Percentiles rank a stretch among this genome's conserved stretches.
These are phyloP conservation scores for Beauveria bassiana DNA, from an alignment of 2,329 filamentous ascomycete genomes.

Conservation along the genomic window DNA sequence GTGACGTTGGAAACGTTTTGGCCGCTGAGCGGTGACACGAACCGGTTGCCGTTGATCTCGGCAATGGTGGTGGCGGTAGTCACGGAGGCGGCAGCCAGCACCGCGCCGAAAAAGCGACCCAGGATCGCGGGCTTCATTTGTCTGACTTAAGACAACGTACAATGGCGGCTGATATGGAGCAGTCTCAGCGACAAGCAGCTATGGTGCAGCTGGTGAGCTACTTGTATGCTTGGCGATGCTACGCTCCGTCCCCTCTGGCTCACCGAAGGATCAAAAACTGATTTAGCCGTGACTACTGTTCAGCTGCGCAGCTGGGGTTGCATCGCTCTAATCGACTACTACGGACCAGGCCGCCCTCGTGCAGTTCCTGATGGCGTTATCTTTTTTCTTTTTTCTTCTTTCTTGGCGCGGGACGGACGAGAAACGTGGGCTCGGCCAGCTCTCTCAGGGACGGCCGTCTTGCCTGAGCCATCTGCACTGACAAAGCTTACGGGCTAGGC, in stretches of 20 bases:
- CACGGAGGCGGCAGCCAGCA: slow-evolving; percentile 22
- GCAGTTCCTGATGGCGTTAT: not conserved
- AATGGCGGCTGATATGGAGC: no score
- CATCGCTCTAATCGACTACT: not conserved
- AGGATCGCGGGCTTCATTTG: slow-evolving; percentile 21
- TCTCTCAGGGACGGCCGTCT: not conserved
- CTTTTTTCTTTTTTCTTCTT: no score
- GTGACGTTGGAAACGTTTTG: slow-evolving; percentile 50
- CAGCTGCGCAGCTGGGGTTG: not conserved
- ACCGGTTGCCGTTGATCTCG: slow-evolving; percentile 59
- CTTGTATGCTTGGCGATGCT: not conserved
- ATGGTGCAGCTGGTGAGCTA: not conserved
- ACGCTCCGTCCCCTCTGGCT: not conserved
- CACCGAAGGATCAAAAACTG: not conserved
- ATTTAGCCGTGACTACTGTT: not conserved
- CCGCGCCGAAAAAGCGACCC: slow-evolving; percentile 16
- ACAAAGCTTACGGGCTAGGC: not conserved
- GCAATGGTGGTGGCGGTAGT: slow-evolving; percentile 41
- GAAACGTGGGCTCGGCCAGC: slow-evolving; percentile 8
- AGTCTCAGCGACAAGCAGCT: no score
- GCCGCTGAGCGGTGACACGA: slow-evolving; percentile 52
- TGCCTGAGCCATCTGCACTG: slow-evolving; percentile 5
- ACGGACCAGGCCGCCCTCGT: not conserved
- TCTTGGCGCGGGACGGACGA: not conserved
- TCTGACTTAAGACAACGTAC: not conserved